Evolutionary conservation across 2,329 filamentous ascomycete genomes (phyloP), one percentile per base, ranked within the genome.

Genomic region (Paraconiothyrium sp.): DNA sequence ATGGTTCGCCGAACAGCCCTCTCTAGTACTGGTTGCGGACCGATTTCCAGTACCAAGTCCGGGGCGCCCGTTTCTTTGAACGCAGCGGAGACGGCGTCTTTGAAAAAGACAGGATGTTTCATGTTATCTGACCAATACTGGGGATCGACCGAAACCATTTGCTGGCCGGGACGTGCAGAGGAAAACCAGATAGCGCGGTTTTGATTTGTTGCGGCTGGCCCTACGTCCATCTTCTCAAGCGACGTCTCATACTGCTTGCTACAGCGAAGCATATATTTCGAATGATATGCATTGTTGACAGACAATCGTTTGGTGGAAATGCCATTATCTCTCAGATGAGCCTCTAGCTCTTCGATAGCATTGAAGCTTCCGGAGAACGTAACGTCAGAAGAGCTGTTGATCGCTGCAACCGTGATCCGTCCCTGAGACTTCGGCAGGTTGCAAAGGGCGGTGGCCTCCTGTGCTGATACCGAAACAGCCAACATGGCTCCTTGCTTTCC

Each of bases 61-160:
- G 54, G 50, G 65, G 60, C 1, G 65, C 70, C n/a, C 5, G 43
- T 44, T 24, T 58, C 44, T 1, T 64, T 54, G 5, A 65, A 47
- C 0, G 78, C 66, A 16, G 58, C 57, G 9, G 61, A 51, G 0
- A 84, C 50, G 1, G 82, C 83, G 51, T 83, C 75, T 11, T 73
- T 69, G 61, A 85, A 84, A 1, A 80, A 65, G 0, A 84, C 82
- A 2, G 82, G 74, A 6, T 75, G 67, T 1, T 74, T 63, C 79
- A 84, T 80, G 64, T 84, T 85, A 27, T 81, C 74, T 0, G 62
- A 70, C 83, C 83, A 85, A 68, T 84, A 84, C 0, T 49, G 47
- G 1, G 35, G 54, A 34, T 43, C 50, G 4, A 46, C 35, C 47
- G 44, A 52, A 27, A 24, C 24, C 41, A 61, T 51, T 8, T 37